Evolutionary conservation across 2,329 filamentous ascomycete species (phyloP), one percentile per base, ranked within the genome.

Genomic region (Dothideomycetes sp.): DNA sequence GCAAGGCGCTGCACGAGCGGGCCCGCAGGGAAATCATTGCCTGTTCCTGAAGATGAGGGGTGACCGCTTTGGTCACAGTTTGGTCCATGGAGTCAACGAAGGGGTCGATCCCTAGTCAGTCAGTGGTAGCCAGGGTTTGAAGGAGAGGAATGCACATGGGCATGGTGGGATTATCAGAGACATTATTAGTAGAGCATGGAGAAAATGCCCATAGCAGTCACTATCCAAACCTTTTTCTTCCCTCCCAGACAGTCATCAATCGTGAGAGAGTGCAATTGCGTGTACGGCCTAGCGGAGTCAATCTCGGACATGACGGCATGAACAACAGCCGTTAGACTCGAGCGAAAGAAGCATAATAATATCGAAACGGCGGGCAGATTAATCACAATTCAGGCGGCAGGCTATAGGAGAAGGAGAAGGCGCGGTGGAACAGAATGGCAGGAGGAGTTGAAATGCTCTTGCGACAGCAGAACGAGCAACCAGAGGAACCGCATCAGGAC

Each of bases 41-140:
- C 37, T 40, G 29, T 40, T 40, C 37, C 37, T 40, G 28, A 9
- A 19, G 12, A 15, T 8, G n/a, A n/a, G n/a, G n/a, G n/a, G n/a
- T n/a, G n/a, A n/a, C n/a, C n/a, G n/a, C n/a, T n/a, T n/a, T n/a
- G n/a, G n/a, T n/a, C n/a, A n/a, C n/a, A 32, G 37, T 13, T 9
- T 31, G 35, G 19, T 12, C 18, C 13, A 29, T 18, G 9, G 32
- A 22, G 29, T 11, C 15, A 22, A 13, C 29, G 37, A 28, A 32
- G 28, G 28, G 37, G 37, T 40, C 37, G 37, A 28, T 12, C 15
- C 13, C 22, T 19, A 29, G 20, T 25, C 37, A 25, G 34, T 29
- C 35, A 24, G 31, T 31, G 28, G 13, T 19, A 39, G 25, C 25
- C 34, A 39, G 28, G 28, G 28, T 31, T 27, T 23, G 20, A 39